These are phyloP conservation scores for Berkeleyomyces basicola DNA, from an alignment of 2,329 filamentous ascomycete species.

Conservation along the genomic window DNA sequence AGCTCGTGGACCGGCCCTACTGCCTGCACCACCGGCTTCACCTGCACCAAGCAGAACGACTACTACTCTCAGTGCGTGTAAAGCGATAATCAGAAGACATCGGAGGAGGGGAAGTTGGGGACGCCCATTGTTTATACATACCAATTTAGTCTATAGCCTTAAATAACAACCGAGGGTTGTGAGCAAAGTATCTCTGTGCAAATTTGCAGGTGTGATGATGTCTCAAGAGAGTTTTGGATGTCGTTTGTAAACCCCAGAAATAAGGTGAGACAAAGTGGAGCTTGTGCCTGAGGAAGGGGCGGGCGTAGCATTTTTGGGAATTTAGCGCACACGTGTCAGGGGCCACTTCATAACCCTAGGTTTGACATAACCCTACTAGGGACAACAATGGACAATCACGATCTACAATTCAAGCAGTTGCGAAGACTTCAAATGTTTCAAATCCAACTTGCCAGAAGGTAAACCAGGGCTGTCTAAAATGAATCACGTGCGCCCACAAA, in stretches of 20 bases:
- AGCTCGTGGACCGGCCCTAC: constrained; percentile 22
- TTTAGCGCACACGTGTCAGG: background rate
- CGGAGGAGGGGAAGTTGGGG: background rate
- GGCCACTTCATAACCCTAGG: background rate
- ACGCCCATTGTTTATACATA: background rate
- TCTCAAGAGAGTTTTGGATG: background rate
- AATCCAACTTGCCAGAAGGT: background rate
- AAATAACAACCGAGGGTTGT: background rate
- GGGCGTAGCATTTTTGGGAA: background rate
- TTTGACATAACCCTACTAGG: no score
- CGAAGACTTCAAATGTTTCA: background rate
- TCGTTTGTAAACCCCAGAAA: background rate
- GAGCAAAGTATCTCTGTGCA: background rate
- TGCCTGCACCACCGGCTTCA: constrained; percentile 21
- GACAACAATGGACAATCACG: background rate
- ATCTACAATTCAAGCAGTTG: background rate
- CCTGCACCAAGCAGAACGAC: constrained; percentile 24
- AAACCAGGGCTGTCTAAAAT: no score
- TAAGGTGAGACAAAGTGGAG: background rate
- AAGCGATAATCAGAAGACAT: constrained; percentile 1
- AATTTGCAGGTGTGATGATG: background rate
- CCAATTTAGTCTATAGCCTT: background rate
- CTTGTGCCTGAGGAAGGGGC: background rate
- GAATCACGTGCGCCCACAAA: no score
- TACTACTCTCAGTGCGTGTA: constrained; percentile 28